Conservation (phyloP, 768 basidiomycete genomes). For the Lactarius tabidus region DNA sequence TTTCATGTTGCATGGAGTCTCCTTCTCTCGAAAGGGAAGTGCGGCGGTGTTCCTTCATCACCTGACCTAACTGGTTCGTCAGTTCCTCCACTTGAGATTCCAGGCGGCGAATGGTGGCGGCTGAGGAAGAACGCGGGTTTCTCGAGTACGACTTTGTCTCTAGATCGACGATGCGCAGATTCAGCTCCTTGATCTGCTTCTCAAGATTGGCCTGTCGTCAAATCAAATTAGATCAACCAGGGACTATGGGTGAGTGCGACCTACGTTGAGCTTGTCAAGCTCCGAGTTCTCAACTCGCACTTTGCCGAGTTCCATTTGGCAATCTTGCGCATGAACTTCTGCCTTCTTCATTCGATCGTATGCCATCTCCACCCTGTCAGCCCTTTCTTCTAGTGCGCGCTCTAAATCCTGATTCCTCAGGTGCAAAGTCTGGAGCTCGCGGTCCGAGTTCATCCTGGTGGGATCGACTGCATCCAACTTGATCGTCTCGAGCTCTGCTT, state of each 20-base stretch:
- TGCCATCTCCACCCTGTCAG: slow-evolving; percentile 66
- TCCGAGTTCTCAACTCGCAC: slow-evolving; percentile 78
- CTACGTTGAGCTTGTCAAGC: slow-evolving; percentile 72
- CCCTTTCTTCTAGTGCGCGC: slow-evolving; percentile 71
- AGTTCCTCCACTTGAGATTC: slow-evolving; percentile 75
- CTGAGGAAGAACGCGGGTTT: slow-evolving; percentile 40
- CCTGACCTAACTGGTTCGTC: slow-evolving; percentile 51
- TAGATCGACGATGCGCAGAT: slow-evolving; percentile 76
- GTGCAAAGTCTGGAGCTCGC: slow-evolving; percentile 69
- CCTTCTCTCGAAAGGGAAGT: slow-evolving; percentile 40
- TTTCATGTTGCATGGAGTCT: slow-evolving; percentile 56
- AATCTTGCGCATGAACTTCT: slow-evolving; percentile 69
- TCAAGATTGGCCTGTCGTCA: slow-evolving; percentile 65
- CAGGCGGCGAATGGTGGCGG: slow-evolving; percentile 49
- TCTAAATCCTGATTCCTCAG: slow-evolving; percentile 81
- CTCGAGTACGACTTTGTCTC: slow-evolving; percentile 68
- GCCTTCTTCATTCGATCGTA: slow-evolving; percentile 80
- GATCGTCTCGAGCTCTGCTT: slow-evolving; percentile 77
- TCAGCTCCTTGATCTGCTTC: slow-evolving; percentile 81
- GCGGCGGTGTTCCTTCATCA: slow-evolving; percentile 42
- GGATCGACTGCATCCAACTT: slow-evolving; percentile 71
- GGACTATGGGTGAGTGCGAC: slow-evolving; percentile 27
- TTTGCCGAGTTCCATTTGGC: slow-evolving; percentile 70
- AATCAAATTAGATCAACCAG: slow-evolving; percentile 9
- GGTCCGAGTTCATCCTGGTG: slow-evolving; percentile 63